phyloP scores from a whole-genome alignment of 768 basidiomycete species.

The Serendipita indica region DNA sequence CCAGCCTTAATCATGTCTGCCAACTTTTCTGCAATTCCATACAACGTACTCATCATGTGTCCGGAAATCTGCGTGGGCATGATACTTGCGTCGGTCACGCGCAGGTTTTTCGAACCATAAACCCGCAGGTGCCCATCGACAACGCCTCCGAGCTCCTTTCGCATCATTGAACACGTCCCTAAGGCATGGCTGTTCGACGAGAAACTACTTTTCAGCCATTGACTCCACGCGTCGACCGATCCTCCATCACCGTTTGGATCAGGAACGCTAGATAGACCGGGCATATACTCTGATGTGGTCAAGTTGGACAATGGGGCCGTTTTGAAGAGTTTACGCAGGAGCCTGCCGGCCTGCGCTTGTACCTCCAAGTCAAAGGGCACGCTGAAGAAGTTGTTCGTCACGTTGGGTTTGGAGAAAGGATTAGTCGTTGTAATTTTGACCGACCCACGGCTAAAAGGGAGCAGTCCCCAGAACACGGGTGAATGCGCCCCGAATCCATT shows the following conservation, averaged over 20 bases:
- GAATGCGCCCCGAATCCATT: conserved; percentile 27
- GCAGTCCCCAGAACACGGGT: conserved; percentile 38
- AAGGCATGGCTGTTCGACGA: conserved; percentile 35
- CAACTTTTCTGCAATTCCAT: conserved; percentile 42
- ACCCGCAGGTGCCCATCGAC: conserved; percentile 16
- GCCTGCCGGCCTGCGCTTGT: conserved; percentile 33
- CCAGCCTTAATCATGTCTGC: conserved; percentile 17
- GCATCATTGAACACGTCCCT: conserved; percentile 28
- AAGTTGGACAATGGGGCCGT: conserved; percentile 28
- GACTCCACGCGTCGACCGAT: conserved; percentile 31
- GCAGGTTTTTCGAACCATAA: conserved; percentile 22
- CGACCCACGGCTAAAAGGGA: conserved; percentile 40
- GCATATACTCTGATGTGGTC: conserved; percentile 30
- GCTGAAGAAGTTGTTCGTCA: conserved; percentile 39
- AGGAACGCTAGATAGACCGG: conserved; percentile 30
- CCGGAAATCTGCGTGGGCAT: conserved; percentile 36
- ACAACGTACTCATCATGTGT: conserved; percentile 33
- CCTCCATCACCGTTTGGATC: conserved; percentile 26
- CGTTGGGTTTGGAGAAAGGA: conserved; percentile 33
- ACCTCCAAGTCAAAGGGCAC: conserved; percentile 35
- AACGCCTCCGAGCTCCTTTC: conserved; percentile 21
- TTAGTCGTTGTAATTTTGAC: conserved; percentile 32
- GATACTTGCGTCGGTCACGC: conserved; percentile 38
- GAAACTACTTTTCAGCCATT: conserved; percentile 30
- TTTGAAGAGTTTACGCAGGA: conserved; percentile 30